Evolutionary conservation across 306 rosid genomes (phyloP), one percentile per base, ranked within the genome.

Genomic region (Canavalia gladiata): DNA sequence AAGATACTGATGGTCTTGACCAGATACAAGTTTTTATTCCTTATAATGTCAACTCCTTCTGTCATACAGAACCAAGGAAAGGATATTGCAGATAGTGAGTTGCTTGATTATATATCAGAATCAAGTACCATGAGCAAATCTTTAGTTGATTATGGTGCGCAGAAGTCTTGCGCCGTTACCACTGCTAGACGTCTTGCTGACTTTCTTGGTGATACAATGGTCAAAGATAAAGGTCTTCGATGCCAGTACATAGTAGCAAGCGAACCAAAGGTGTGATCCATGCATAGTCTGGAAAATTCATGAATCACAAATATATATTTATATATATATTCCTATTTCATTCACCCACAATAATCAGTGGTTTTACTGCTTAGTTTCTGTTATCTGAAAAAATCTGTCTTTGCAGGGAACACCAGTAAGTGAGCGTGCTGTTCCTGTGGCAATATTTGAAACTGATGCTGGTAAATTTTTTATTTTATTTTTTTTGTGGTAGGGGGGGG

Each of bases 51-150:
- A 30, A 71, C 74, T 29, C 66, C 4, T 58, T 56, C 74, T 56
- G 73, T 74, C 34, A 66, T 56, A 65, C 90, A 95, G 99, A 95
- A 91, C 92, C 94, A 91, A 88, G 97, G 97, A 81, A 86, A 82
- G 71, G 99, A 95, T 87, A 62, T 95, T 51, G 97, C 97, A 57
- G 97, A 95, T 68, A 86, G 97, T 68, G 97, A 95, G 89, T 90
- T 95, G 86, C 97, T 95, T 81, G 99, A 93, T 84, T 95, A 91
- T 81, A 95, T 95, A 81, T 95, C 99, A 56, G 99, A 95, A 80
- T 95, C 99, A 90, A 95, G 99, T 89, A 95, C 99, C 82, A 95
- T 95, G 99, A 95, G 99, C 95, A 95, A 95, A 89, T 95, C 99
- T 77, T 90, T 95, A 87, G 97, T 82, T 70, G 99, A 95, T 74